These are phyloP conservation scores for Atalantia buxifolia DNA, from an alignment of 345 rosid genomes.

Conservation along the genomic window DNA sequence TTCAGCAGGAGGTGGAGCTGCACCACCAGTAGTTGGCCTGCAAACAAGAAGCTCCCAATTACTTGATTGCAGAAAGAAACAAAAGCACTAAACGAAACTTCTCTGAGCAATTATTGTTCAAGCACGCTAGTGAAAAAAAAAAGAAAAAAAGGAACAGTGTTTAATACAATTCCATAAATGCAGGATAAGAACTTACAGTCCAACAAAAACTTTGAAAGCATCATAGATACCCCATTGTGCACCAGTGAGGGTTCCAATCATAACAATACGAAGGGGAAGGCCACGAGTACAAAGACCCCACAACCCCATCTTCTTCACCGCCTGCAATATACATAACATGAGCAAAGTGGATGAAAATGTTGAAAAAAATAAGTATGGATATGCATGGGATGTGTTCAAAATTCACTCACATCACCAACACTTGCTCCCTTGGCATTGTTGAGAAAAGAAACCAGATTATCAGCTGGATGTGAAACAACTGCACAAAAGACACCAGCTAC, in stretches of 20 bases:
- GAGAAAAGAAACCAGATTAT: conserved; percentile 95
- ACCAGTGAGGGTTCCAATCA: conserved; percentile 96
- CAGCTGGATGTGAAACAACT: conserved; percentile 94
- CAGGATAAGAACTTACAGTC: conserved; percentile 65
- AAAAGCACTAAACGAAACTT: not conserved
- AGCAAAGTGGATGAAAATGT: not conserved
- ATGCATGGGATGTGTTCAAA: not conserved
- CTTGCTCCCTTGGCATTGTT: conserved; percentile 94
- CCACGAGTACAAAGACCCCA: conserved; percentile 87
- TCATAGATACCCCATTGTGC: conserved; percentile 96
- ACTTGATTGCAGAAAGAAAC: conserved; percentile 4
- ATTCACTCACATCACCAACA: conserved; percentile 67
- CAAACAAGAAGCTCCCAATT: not conserved
- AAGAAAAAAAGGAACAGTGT: not conserved
- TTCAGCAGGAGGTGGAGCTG: conserved; percentile 39
- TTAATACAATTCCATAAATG: not conserved
- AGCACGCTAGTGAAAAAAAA: not conserved
- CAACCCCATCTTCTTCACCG: conserved; percentile 66
- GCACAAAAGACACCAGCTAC: conserved; percentile 89
- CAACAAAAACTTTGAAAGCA: conserved; percentile 84
- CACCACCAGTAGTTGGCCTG: conserved; percentile 70
- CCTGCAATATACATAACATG: conserved; percentile 43
- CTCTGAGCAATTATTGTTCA: not conserved
- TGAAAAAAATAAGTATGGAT: not conserved
- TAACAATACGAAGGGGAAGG: conserved; percentile 89